These are phyloP conservation scores for Tricholoma furcatifolium DNA, from an alignment of 768 basidiomycete genomes.

Conservation along the genomic window DNA sequence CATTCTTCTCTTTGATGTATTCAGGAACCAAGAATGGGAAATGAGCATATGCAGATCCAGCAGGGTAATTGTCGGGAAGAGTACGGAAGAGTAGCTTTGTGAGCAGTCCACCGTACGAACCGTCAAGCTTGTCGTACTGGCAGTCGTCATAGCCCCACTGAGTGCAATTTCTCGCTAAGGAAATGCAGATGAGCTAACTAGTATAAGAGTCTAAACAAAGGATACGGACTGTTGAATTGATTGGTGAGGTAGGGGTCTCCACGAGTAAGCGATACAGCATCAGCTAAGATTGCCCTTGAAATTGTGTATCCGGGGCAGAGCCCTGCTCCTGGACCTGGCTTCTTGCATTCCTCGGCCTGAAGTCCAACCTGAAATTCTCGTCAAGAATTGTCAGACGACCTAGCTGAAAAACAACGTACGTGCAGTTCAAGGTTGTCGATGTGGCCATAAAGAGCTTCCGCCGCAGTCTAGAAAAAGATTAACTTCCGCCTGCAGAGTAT, in stretches of 20 bases:
- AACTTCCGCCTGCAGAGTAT: neutral
- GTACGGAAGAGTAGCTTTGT: constrained; percentile 71
- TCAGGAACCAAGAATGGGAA: too few species aligned
- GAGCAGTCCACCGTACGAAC: constrained; percentile 76
- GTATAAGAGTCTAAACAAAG: neutral
- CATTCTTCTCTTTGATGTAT: too few species aligned
- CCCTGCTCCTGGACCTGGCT: constrained; percentile 64
- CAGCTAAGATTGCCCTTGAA: constrained; percentile 79
- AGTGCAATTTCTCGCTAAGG: constrained; percentile 67
- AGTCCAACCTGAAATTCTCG: constrained; percentile 47
- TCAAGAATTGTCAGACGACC: neutral
- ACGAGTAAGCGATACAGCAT: constrained; percentile 72
- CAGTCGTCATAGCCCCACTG: constrained; percentile 79
- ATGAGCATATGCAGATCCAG: too few species aligned
- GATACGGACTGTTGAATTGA: constrained; percentile 68
- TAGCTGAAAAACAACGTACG: constrained; percentile 34
- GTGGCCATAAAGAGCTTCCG: constrained; percentile 62
- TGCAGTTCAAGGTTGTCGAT: constrained; percentile 82
- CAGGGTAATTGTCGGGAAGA: too few species aligned
- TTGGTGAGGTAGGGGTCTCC: constrained; percentile 80
- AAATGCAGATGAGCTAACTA: neutral
- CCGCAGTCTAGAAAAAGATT: constrained; percentile 45
- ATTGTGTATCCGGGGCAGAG: constrained; percentile 83
- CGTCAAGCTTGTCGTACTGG: constrained; percentile 59
- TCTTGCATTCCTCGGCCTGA: constrained; percentile 73